Conservation (phyloP, 23 red algal genomes). For the Gracilariopsis chorda region DNA sequence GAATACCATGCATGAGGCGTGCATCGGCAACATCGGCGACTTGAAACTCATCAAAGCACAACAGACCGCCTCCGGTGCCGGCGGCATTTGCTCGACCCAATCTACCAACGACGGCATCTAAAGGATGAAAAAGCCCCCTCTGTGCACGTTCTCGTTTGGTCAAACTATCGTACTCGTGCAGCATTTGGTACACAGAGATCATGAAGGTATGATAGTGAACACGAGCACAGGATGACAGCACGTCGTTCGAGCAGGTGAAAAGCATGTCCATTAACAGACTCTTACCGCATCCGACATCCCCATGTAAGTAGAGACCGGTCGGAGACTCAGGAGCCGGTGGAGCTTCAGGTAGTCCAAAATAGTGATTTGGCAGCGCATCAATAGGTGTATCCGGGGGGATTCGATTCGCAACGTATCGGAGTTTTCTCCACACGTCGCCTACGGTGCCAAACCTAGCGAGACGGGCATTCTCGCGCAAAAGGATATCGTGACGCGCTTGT, state of each 20-base stretch:
- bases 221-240: not conserved
- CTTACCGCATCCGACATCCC: conserved; percentile 84
- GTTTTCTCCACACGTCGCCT: not conserved
- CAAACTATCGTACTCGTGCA: conserved; percentile 42
- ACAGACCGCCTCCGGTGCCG: conserved; percentile 50
- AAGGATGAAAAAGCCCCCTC: conserved; percentile 14
- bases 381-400: not conserved
- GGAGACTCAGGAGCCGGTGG: conserved; percentile 21
- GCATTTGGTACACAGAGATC: conserved; percentile 45
- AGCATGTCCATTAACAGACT: conserved; percentile 86
- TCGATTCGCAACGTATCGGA: not conserved
- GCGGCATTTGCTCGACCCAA: conserved; percentile 40
- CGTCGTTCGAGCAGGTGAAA: conserved; percentile 24
- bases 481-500: not conserved
- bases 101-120: conserved; percentile 45
- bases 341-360: conserved; percentile 23
- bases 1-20: conserved; percentile 79
- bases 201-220: conserved; percentile 78
- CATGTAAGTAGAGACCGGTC: conserved; percentile 41
- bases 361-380: conserved; percentile 36
- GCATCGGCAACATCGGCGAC: conserved; percentile 95
- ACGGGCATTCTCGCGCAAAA: not conserved
- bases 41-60: conserved; percentile 97
- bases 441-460: not conserved
- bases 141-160: conserved; percentile 8